Percentiles rank a stretch among this genome's conserved stretches.
Conservation (phyloP, 495 filamentous ascomycete genomes). For the Penicillium simplicissimum region DNA sequence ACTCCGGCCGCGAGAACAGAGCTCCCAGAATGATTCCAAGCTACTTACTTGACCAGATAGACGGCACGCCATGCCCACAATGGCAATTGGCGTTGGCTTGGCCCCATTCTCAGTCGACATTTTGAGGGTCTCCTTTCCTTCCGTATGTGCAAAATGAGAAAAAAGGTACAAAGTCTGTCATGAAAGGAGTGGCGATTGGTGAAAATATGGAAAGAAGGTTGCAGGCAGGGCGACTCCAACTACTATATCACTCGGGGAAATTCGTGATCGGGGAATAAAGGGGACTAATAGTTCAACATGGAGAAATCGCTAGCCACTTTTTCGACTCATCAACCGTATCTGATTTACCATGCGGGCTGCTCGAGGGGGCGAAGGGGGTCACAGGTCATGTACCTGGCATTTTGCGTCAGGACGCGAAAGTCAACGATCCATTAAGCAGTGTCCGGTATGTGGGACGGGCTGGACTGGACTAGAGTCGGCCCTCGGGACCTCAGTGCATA, state of each 20-base stretch:
- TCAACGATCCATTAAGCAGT: background rate
- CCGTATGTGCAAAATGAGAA: slow-evolving; percentile 3
- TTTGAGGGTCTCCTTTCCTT: background rate
- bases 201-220: background rate
- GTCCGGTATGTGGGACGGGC: slow-evolving; percentile 1
- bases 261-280: background rate
- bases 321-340: background rate
- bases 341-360: background rate
- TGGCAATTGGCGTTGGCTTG: slow-evolving; percentile 37
- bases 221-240: background rate
- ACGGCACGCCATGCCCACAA: slow-evolving; percentile 51
- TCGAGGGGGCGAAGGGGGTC: background rate
- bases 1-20: slow-evolving; percentile 36
- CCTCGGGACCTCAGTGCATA: background rate
- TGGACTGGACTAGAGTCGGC: background rate
- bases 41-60: slow-evolving; percentile 53
- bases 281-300: background rate
- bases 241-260: background rate
- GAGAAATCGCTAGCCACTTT: background rate
- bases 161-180: background rate
- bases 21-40: slow-evolving; percentile 58
- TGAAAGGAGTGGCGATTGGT: background rate
- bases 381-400: background rate
- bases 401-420: slow-evolving; percentile 1
- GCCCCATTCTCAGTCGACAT: slow-evolving; percentile 5